Base-by-base conservation (phyloP, 441 rosid species). In the Syzygium malaccense region DNA sequence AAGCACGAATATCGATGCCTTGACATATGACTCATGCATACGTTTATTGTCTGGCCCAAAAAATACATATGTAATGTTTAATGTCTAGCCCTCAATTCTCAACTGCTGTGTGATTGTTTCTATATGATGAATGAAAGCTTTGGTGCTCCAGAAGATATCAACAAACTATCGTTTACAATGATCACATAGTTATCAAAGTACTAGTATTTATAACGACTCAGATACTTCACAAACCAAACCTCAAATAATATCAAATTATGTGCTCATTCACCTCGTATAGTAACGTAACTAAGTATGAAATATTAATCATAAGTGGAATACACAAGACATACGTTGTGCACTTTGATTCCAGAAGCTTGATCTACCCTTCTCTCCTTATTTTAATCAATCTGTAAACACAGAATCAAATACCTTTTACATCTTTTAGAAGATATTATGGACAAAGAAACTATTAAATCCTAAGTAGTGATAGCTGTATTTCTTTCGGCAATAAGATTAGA, bases 311-410 rank as follows among this genome's bases (percentile, higher is more conserved):
- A n/a, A n/a, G n/a, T 33, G 78, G 8, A 66, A 33, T 8, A 10
- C 80, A 68, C 25, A 33, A 33, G 32, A 5, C 37, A 30, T 64
- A 30, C 15, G 37, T 30, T 30, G 37, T 15, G 37, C 71, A 30
- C 37, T 64, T 1, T 30, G 1, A 64, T n/a, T 4, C 0, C 2
- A 64, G 37, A 62, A 62, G 19, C 68, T n/a, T 0, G 4, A n/a
- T 62, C 37, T 64, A 20, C 30, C 71, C 71, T 30, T 3, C 4
- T n/a, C 11, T 14, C 20, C 37, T 64, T 19, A 64, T n/a, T 64
- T n/a, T 37, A 64, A 64, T 64, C 71, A 15, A 64, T 64, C 1
- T 15, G 6, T 3, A 2, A 15, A 66, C 0, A 5, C 3, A 17
- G 49, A 5, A 37, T 3, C 28, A 37, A 37, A 37, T 49, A 71